These are phyloP conservation scores for Fusarium drepaniforme DNA, from an alignment of 2,329 filamentous ascomycete species.

Conservation along the genomic window DNA sequence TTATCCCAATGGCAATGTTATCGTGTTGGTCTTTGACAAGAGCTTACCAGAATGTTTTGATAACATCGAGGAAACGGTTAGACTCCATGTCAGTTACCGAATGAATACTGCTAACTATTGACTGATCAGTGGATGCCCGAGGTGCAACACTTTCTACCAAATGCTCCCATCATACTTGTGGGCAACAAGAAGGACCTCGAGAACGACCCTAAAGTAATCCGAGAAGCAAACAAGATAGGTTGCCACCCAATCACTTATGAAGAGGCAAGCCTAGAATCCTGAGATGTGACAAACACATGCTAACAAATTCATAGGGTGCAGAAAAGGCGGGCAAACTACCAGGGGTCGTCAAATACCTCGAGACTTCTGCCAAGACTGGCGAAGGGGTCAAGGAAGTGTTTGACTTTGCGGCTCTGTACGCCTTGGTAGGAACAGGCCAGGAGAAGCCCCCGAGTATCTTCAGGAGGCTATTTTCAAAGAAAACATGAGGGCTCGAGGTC, in stretches of 20 bases:
- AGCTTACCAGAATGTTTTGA: background rate
- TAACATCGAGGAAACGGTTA: background rate
- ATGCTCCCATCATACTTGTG: background rate
- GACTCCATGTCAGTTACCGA: background rate
- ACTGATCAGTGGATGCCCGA: background rate
- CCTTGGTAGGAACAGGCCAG: background rate
- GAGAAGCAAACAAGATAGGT: background rate
- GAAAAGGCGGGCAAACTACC: background rate
- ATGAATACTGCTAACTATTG: background rate
- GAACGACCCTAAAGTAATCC: background rate
- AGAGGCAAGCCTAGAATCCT: background rate
- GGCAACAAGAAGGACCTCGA: constrained; percentile 2
- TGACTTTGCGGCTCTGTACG: background rate
- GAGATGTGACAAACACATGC: no score
- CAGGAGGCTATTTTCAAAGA: background rate
- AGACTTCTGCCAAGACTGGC: background rate
- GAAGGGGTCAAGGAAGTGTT: constrained; percentile 1
- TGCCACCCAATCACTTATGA: background rate
- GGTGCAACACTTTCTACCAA: background rate
- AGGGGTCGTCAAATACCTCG: background rate
- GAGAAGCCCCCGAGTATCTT: background rate
- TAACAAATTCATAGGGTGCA: background rate
- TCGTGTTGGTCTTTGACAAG: background rate
- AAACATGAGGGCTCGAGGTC: background rate
- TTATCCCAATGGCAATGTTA: background rate